Base-by-base conservation (phyloP, 163 green algal species). In the Trebouxia gelatinosa region DNA sequence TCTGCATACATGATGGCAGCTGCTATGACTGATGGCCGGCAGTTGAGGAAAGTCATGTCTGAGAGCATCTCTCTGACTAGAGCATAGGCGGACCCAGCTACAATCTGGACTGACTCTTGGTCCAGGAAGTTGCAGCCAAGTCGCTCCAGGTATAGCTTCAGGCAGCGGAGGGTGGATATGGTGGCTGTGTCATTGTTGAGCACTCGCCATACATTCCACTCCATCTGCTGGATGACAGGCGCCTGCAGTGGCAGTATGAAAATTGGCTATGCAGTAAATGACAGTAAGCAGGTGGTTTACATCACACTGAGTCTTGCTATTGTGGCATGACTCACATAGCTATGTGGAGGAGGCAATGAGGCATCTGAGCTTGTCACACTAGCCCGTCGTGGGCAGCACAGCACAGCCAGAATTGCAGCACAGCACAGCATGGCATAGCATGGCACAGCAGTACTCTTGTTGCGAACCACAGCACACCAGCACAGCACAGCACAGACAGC, bases 21-120 rank as follows among this genome's bases (percentile, higher is more conserved):
- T 1, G 91, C 91, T 7, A 92, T 85, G 5, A 93, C 86, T 11
- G 84, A 90, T 16, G 91, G 91, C 0, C 90, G 80, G 78, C 83
- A 91, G 83, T 92, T 92, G 13, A 95, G 82, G 80, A 95, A 93
- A 32, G 85, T 83, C 74, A 84, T 84, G 58, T 90, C 84, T 1
- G 59, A 70, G 26, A 90, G 64, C 40, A 72, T 83, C 28, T 88
- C 82, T 7, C 38, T 46, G 48, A 85, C 75, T 64, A 87, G 57
- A 16, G 59, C n/a, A 46, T 62, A 68, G 21, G 84, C 58, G 32
- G 43, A 38, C 16, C 77, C 79, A 21, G 74, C 75, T 28, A 87
- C 39, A 3, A 58, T 61, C 28, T 76, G 68, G 4, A 76, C 29
- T 39, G 68, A 59, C 29, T 59, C 68, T 7, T 40, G 43, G 28